phyloP scores from a whole-genome alignment of 176 grass and related monocot genomes.

The Musa itinerans region DNA sequence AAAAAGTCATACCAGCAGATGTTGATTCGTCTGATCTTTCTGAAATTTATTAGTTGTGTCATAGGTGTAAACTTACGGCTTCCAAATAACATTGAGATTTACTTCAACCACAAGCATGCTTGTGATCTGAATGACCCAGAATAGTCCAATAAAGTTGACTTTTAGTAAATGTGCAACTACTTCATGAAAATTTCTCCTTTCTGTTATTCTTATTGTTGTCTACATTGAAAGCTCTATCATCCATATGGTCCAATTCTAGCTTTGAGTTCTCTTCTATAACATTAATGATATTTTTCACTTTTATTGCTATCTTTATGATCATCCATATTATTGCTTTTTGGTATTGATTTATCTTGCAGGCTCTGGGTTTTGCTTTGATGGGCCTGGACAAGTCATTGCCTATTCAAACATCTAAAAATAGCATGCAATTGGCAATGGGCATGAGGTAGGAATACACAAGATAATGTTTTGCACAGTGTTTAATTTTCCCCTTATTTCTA shows the following conservation, averaged over 20 bases:
- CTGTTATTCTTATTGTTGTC: background rate
- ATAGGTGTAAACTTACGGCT: background rate
- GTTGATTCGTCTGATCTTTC: background rate
- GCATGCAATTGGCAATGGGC: constrained; percentile 35
- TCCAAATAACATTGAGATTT: background rate
- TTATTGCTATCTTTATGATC: no score
- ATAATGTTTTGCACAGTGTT: background rate
- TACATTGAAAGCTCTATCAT: no score
- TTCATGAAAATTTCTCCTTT: background rate
- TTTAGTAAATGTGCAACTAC: background rate
- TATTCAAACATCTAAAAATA: constrained; percentile 43
- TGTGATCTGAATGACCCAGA: background rate
- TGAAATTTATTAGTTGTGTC: background rate
- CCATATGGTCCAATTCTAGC: no score
- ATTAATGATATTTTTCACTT: no score
- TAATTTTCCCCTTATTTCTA: background rate
- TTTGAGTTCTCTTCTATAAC: no score
- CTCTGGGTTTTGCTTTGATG: constrained; percentile 61
- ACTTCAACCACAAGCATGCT: background rate
- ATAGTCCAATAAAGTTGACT: background rate
- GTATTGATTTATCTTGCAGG: constrained; percentile 26
- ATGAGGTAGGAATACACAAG: constrained; percentile 41
- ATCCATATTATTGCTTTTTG: no score
- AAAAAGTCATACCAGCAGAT: background rate
- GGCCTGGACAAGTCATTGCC: constrained; percentile 33